Evolutionary conservation across 306 rosid species (phyloP).

Genomic region (Glycine soja): DNA sequence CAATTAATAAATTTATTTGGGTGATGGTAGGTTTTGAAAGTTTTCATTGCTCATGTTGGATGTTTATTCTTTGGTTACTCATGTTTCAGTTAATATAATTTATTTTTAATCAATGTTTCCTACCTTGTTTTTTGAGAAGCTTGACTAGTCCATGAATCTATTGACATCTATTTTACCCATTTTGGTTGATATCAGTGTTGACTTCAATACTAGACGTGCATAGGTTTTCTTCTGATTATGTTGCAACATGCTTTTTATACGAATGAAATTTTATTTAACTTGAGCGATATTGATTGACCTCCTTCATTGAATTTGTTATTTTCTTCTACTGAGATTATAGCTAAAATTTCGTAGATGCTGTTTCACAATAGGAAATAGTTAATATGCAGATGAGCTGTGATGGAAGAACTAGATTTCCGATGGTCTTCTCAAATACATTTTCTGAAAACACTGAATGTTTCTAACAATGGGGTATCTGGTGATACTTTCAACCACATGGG

Average conservation of each 20-base stretch:
- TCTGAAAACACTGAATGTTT: neutral
- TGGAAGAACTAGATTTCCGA: neutral
- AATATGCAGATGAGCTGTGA: neutral
- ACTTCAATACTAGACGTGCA: neutral
- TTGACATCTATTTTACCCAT: neutral
- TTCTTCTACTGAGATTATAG: neutral
- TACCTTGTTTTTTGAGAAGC: neutral
- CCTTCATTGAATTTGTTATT: neutral
- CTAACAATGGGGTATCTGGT: neutral
- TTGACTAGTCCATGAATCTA: slow-evolving; percentile 9
- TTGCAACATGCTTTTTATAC: neutral
- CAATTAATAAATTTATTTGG: no score
- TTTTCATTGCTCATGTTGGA: neutral
- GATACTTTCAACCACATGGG: neutral
- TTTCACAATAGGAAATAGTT: neutral
- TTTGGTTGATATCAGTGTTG: neutral
- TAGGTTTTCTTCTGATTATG: slow-evolving; percentile 5
- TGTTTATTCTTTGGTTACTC: slow-evolving; percentile 17
- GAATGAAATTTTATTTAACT: neutral
- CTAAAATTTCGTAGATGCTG: neutral
- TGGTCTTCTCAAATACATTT: neutral
- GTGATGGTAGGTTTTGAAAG: no score
- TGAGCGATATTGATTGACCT: slow-evolving; percentile 9
- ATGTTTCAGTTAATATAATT: neutral
- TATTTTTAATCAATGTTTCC: slow-evolving; percentile 20